Base-by-base conservation (phyloP, 306 rosid genomes). In the Mucuna pruriens region DNA sequence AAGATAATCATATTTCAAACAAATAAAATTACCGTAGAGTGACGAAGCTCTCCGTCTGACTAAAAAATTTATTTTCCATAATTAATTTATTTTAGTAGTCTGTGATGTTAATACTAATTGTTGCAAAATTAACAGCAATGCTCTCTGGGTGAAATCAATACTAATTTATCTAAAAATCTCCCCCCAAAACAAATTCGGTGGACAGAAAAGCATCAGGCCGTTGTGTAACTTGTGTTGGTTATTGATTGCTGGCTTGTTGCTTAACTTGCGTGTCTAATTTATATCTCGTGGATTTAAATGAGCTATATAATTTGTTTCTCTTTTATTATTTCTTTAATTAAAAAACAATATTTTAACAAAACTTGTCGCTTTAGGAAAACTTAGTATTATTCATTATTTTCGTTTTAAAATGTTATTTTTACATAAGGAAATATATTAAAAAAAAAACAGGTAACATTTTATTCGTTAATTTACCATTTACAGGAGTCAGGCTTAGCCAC, bases 151-250 rank as follows among this genome's bases (percentile, higher is more conserved):
- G 55, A 49, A 49, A 49, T 49, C n/a, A 16, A n/a, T 16, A 8
- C 22, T 10, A 42, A 42, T 2, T 40, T 38, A 57, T 38, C 40
- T 10, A 75, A 16, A 22, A 23, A 26, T 75, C 51, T 73, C 20
- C 36, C 79, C 46, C 23, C 34, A 77, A 77, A n/a, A n/a, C n/a
- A n/a, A n/a, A n/a, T n/a, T 46, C 36, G 6, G 44, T 22, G 65
- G 68, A 49, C 79, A 63, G 58, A 34, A n/a, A 26, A 49, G 46
- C 38, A 33, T 3, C 31, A 4, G 31, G 26, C 69, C 25, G 85
- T 39, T 81, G 68, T n/a, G n/a, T n/a, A n/a, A n/a, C n/a, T n/a
- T n/a, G n/a, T 40, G 22, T 22, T 11, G 57, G 22, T 3, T 6
- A n/a, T 49, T 16, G 22, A 46, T 82, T 5, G 44, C 36, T 57